phyloP scores from a whole-genome alignment of 371 early-diverging fungal genomes.

The Lichtheimia ramosa region DNA sequence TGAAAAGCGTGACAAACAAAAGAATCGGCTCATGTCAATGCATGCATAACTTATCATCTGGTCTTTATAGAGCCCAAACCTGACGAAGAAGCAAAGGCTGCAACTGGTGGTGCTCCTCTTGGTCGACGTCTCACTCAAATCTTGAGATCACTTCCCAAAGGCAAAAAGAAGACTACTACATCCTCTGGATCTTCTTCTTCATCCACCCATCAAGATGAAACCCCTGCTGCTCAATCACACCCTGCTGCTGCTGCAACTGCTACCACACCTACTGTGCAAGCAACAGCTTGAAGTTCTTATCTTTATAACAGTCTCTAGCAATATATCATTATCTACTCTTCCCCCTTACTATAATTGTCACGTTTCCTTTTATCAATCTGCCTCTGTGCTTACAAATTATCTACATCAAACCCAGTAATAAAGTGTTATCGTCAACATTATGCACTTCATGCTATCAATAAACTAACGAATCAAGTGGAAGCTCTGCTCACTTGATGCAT shows the following conservation, averaged over 20 bases:
- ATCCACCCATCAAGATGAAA: not conserved
- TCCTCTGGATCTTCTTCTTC: not conserved
- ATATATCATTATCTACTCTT: too few species aligned
- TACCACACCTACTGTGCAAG: constrained; percentile 13
- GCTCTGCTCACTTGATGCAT: not conserved
- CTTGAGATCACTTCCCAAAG: not conserved
- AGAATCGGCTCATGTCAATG: too few species aligned
- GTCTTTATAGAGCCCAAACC: too few species aligned
- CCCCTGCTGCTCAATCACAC: constrained; percentile 5
- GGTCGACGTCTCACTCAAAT: not conserved
- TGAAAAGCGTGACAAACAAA: too few species aligned
- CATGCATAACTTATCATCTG: too few species aligned
- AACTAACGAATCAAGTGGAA: not conserved
- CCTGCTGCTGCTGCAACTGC: constrained; percentile 14
- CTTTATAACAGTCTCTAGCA: too few species aligned
- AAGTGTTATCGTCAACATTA: constrained; percentile 1
- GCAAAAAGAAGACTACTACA: constrained; percentile 6
- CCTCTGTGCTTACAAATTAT: too few species aligned
- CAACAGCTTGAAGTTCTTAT: constrained; percentile 6
- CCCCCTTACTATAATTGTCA: too few species aligned
- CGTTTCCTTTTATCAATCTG: too few species aligned
- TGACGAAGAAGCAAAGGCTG: too few species aligned
- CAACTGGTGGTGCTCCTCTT: too few species aligned
- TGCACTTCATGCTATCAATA: not conserved
- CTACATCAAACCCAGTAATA: too few species aligned